phyloP scores from a whole-genome alignment of 257 asterid species.

The Henckelia pumila region DNA sequence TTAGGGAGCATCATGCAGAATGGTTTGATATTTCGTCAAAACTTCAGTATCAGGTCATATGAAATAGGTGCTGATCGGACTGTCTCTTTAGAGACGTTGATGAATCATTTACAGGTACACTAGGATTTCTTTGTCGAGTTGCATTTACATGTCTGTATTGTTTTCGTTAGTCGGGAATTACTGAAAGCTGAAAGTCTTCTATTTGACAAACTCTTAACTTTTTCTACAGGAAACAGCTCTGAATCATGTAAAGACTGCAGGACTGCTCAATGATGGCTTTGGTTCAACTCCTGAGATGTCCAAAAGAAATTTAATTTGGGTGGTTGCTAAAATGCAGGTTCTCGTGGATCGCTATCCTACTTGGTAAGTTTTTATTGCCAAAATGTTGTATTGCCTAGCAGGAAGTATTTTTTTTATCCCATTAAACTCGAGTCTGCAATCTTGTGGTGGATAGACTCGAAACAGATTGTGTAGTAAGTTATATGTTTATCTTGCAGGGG shows the following conservation, averaged over 20 bases:
- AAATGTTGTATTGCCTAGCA: neutral
- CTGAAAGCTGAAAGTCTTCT: constrained; percentile 3
- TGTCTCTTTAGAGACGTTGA: constrained; percentile 87
- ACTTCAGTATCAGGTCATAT: constrained; percentile 92
- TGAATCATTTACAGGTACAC: constrained; percentile 93
- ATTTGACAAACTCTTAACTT: constrained; percentile 29
- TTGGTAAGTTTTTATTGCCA: constrained; percentile 55
- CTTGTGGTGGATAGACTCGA: constrained; percentile 16
- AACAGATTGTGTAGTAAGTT: neutral
- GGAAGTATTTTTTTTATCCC: neutral
- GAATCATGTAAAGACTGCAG: constrained; percentile 82
- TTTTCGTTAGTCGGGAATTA: neutral
- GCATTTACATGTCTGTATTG: constrained; percentile 7
- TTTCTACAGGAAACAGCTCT: constrained; percentile 88
- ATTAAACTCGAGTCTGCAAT: neutral
- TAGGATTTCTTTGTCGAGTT: constrained; percentile 7
- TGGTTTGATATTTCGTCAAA: constrained; percentile 83
- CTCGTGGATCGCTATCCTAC: constrained; percentile 88
- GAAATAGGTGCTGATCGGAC: constrained; percentile 98
- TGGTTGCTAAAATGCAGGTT: constrained; percentile 93
- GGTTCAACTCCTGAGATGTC: constrained; percentile 98
- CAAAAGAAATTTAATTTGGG: constrained; percentile 90
- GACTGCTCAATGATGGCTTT: constrained; percentile 89
- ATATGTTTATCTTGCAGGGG: constrained; percentile 57
- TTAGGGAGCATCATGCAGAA: constrained; percentile 83